These are phyloP conservation scores for Backusella macrospora DNA, from an alignment of 192 early-diverging fungal species.

Conservation along the genomic window DNA sequence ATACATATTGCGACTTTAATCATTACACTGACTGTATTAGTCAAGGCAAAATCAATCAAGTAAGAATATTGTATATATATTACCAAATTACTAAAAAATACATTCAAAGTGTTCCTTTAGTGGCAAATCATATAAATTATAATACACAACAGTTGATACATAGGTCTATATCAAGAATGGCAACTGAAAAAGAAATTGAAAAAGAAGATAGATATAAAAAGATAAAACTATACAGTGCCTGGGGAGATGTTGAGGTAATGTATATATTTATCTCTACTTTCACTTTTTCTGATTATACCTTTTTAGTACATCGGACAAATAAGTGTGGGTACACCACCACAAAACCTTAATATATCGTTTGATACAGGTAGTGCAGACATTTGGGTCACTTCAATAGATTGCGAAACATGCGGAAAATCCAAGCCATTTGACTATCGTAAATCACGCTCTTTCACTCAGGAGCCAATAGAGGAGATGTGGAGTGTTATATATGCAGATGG, in stretches of 20 bases:
- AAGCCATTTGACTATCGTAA: constrained; percentile 28
- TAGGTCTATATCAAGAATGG: neutral
- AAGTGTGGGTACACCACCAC: constrained; percentile 69
- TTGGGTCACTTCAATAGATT: constrained; percentile 55
- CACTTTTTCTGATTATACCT: neutral
- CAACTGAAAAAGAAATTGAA: neutral
- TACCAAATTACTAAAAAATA: neutral
- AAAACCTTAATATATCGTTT: constrained; percentile 65
- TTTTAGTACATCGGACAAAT: constrained; percentile 56
- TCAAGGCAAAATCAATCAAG: neutral
- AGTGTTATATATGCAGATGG: constrained; percentile 51
- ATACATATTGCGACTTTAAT: neutral
- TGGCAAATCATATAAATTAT: neutral
- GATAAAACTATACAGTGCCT: constrained; percentile 22
- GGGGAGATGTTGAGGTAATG: constrained; percentile 33
- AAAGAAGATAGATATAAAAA: neutral
- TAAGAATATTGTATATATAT: neutral
- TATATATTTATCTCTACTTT: neutral
- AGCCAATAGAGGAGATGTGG: constrained; percentile 31
- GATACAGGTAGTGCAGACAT: constrained; percentile 76
- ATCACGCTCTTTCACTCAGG: constrained; percentile 30
- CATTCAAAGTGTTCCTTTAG: neutral
- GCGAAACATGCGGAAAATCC: constrained; percentile 29
- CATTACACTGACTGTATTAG: neutral
- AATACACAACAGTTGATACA: neutral